These are phyloP conservation scores for Rhodomyrtus tomentosa DNA, from an alignment of 345 rosid species.

Conservation along the genomic window DNA sequence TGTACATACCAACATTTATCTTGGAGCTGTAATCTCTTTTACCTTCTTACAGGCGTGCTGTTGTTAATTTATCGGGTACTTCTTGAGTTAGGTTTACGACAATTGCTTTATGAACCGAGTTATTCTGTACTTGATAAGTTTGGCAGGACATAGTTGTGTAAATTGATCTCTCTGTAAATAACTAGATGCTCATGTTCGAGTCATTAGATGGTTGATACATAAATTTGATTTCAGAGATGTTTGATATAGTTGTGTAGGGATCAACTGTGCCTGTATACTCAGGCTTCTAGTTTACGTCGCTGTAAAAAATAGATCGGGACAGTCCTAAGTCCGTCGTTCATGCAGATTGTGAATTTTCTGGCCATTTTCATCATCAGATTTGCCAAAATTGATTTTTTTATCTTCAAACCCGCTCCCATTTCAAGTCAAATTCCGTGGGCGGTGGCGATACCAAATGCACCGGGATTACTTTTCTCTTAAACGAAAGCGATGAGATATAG, in stretches of 20 bases:
- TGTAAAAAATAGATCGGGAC: background rate
- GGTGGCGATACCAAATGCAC: background rate
- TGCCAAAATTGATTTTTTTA: background rate
- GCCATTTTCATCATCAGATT: background rate
- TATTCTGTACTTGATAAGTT: background rate
- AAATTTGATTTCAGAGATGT: background rate
- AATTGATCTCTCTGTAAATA: background rate
- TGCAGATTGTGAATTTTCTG: background rate
- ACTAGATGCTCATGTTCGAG: background rate
- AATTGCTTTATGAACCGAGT: background rate
- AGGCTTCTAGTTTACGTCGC: background rate
- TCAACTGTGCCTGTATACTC: background rate
- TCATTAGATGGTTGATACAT: background rate
- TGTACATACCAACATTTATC: conserved; percentile 11
- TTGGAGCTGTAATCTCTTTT: conserved; percentile 1
- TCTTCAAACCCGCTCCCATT: background rate
- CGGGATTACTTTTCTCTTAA: background rate
- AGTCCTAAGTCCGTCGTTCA: background rate
- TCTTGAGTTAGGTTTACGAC: background rate
- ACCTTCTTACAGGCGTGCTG: background rate
- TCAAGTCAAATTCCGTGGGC: background rate
- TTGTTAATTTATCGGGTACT: background rate
- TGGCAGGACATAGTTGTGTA: background rate
- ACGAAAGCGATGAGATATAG: background rate
- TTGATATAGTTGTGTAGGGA: background rate